phyloP scores from a whole-genome alignment of 2,329 filamentous ascomycete genomes.

The Rutstroemia sp. region DNA sequence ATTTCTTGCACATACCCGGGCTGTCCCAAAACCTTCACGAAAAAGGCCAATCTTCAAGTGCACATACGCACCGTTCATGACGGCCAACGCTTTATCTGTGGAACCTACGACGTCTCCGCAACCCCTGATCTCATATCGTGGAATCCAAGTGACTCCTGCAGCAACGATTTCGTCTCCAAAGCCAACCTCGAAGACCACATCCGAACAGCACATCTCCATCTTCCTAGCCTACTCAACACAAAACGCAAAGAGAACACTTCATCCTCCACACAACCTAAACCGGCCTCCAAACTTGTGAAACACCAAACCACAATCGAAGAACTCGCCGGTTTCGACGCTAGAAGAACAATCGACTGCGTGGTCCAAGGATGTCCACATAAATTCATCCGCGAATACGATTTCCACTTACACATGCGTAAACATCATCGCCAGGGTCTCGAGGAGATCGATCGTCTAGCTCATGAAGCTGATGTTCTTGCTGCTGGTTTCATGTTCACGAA shows the following conservation, averaged over 20 bases:
- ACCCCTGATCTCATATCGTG: slow-evolving; percentile 56
- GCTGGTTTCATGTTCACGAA: not conserved
- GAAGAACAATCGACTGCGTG: slow-evolving; percentile 43
- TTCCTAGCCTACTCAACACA: slow-evolving; percentile 35
- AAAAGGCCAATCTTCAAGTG: slow-evolving; percentile 71
- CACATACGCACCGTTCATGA: slow-evolving; percentile 75
- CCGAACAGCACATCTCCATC: slow-evolving; percentile 70
- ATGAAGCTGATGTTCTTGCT: not conserved
- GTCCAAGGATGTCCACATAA: slow-evolving; percentile 41
- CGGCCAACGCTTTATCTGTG: slow-evolving; percentile 73
- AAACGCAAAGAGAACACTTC: slow-evolving; percentile 28
- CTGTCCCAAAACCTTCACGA: slow-evolving; percentile 73
- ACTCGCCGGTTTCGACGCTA: slow-evolving; percentile 44
- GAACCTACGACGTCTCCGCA: slow-evolving; percentile 52
- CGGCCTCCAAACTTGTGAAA: not conserved
- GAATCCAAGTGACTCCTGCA: slow-evolving; percentile 62
- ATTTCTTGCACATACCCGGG: slow-evolving; percentile 59
- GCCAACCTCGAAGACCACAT: slow-evolving; percentile 77
- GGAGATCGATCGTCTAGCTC: not conserved
- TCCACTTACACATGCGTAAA: slow-evolving; percentile 47
- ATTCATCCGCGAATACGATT: slow-evolving; percentile 51
- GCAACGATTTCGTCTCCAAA: slow-evolving; percentile 69
- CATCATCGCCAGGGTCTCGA: slow-evolving; percentile 27
- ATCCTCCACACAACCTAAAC: not conserved
- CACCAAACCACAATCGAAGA: slow-evolving; percentile 32